These are phyloP conservation scores for Geranium incanum DNA, from an alignment of 441 rosid species.

Conservation along the genomic window DNA sequence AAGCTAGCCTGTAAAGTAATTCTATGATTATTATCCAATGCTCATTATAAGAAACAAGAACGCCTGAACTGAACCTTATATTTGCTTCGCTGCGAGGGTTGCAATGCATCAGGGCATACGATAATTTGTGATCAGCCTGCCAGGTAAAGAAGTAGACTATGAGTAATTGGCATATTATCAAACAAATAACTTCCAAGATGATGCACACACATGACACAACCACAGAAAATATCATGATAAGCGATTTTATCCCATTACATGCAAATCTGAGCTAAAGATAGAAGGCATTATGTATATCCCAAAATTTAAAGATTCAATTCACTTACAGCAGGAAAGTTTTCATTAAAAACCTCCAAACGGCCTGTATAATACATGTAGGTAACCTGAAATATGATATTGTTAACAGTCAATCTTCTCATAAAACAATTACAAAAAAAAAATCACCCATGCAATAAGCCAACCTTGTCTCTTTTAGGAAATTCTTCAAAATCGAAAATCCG, in stretches of 20 bases:
- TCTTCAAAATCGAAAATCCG: constrained; percentile 94
- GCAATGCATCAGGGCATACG: constrained; percentile 76
- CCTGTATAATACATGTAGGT: constrained; percentile 98
- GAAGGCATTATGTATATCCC: constrained; percentile 4
- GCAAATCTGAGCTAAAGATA: not conserved
- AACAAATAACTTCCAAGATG: constrained; percentile 8
- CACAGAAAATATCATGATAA: not conserved
- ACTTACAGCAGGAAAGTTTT: constrained; percentile 83
- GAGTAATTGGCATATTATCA: not conserved
- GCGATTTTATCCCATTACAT: not conserved
- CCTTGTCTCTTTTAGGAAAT: constrained; percentile 89
- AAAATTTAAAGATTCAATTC: constrained; percentile 8
- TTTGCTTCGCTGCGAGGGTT: constrained; percentile 58
- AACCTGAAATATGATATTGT: constrained; percentile 42
- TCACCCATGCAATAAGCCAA: constrained; percentile 18
- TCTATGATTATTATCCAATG: constrained; percentile 17
- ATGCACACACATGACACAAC: not conserved
- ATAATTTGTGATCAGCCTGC: constrained; percentile 92
- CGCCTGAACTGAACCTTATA: constrained; percentile 51
- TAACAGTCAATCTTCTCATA: constrained; percentile 14
- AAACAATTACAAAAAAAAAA: not conserved
- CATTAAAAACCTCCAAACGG: constrained; percentile 93
- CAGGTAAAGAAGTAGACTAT: constrained; percentile 15
- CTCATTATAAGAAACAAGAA: constrained; percentile 21
- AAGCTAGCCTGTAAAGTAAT: constrained; percentile 8